phyloP scores from a whole-genome alignment of 768 basidiomycete genomes.

The Erythrobasidium yunnanense region DNA sequence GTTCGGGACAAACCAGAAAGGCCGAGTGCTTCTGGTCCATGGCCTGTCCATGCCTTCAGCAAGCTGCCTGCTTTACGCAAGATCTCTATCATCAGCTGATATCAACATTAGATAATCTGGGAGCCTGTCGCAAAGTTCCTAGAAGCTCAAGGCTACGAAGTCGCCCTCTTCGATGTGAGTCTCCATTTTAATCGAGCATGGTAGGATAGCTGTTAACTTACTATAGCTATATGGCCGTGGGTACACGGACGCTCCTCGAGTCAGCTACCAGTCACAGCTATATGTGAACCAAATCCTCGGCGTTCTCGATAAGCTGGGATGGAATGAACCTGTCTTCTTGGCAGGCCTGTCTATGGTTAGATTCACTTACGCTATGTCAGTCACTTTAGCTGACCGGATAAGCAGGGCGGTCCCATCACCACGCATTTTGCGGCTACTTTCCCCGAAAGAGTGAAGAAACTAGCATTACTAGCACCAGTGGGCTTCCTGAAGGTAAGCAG shows the following conservation, averaged over 20 bases:
- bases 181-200: neutral
- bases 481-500: neutral
- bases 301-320: constrained; percentile 4
- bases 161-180: neutral
- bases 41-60: neutral
- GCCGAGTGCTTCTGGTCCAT: neutral
- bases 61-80: neutral
- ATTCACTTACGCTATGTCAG: neutral
- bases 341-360: neutral
- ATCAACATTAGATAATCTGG: neutral
- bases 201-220: neutral
- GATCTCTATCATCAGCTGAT: neutral
- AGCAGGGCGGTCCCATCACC: neutral
- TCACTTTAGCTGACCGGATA: neutral
- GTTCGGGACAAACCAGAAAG: neutral
- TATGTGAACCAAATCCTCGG: neutral
- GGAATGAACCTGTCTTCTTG: neutral
- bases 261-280: neutral
- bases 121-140: neutral
- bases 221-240: neutral
- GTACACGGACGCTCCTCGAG: neutral
- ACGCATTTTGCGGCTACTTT: neutral
- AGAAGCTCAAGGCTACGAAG: neutral
- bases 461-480: neutral
- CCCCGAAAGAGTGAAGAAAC: neutral